Evolutionary conservation across 345 rosid species (phyloP), one percentile per base, ranked within the genome.

Genomic region (Boechera retrofracta): DNA sequence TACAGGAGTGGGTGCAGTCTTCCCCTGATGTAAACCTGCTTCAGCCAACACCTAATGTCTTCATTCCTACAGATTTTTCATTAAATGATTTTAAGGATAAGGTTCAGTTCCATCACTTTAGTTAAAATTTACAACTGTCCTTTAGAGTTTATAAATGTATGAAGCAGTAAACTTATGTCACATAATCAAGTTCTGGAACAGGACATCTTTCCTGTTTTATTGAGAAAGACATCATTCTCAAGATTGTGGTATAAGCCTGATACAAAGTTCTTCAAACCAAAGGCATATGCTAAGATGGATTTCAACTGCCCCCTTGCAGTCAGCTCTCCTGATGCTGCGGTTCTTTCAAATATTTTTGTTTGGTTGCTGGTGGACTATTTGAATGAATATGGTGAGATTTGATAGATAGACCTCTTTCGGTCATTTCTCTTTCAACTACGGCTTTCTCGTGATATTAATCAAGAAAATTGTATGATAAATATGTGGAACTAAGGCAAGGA

Each of bases 231-330:
- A 38, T 12, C 85, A 39, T 86, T 59, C 80, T 89, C 96, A 42
- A 85, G 80, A 31, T 71, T 89, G 64, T 91, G 97, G 97, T 86
- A 83, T 84, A 91, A 86, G 83, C 93, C 98, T 64, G 94, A 91
- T 71, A 87, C 89, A 56, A 77, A 74, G 77, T 91, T 94, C 86
- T 85, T 67, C 71, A 79, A 78, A 13, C 98, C 98, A 3, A 94
- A 91, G 82, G 94, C 96, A 55, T 88, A 72, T 70, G 85, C 90
- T 35, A 87, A 63, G 79, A 86, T 94, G 79, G 85, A 89, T 69
- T 91, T 94, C 80, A 86, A 79, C 81, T 94, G 97, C 65, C 95
- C 98, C 68, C 77, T 78, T 61, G 86, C 89, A 76, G 70, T 70
- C 65, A 80, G 15, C 82, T 90, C 96, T 81, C 92, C 97, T 9